Conservation (phyloP, 2,329 filamentous ascomycete species). For the Cladorrhinum sp. region DNA sequence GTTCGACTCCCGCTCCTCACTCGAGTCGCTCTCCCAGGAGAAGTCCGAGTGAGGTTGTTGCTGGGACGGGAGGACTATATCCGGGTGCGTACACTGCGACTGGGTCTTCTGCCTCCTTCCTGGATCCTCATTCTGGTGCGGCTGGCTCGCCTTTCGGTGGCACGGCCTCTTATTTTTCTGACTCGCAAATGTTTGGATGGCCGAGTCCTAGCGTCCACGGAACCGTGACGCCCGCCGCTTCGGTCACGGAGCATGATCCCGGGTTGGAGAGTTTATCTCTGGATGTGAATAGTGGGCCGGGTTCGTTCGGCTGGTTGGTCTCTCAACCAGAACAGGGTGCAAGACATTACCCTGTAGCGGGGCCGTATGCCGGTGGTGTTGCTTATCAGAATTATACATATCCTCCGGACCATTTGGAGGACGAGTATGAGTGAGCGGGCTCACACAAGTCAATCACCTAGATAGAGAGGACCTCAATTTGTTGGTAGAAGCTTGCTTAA, state of each 20-base stretch:
- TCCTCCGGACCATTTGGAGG: not conserved
- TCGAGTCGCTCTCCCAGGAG: not conserved
- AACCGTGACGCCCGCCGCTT: not conserved
- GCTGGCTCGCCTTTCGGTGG: not conserved
- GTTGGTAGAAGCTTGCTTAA: no score
- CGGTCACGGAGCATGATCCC: not conserved
- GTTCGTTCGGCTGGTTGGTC: not conserved
- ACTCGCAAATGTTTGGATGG: not conserved
- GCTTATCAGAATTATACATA: not conserved
- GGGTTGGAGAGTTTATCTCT: not conserved
- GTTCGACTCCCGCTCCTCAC: not conserved
- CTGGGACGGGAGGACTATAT: not conserved
- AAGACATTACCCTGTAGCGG: not conserved
- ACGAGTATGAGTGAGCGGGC: not conserved
- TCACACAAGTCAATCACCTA: no score
- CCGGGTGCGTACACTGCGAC: not conserved
- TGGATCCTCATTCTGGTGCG: not conserved
- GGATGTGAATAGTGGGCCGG: not conserved
- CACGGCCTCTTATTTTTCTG: not conserved
- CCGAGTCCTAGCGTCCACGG: not conserved
- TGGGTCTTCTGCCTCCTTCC: not conserved
- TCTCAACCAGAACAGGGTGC: not conserved
- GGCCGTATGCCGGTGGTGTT: not conserved
- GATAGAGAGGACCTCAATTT: no score
- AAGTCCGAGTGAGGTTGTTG: not conserved